phyloP scores from a whole-genome alignment of 148 eudicot genomes.

The Hydrangea macrophylla region DNA sequence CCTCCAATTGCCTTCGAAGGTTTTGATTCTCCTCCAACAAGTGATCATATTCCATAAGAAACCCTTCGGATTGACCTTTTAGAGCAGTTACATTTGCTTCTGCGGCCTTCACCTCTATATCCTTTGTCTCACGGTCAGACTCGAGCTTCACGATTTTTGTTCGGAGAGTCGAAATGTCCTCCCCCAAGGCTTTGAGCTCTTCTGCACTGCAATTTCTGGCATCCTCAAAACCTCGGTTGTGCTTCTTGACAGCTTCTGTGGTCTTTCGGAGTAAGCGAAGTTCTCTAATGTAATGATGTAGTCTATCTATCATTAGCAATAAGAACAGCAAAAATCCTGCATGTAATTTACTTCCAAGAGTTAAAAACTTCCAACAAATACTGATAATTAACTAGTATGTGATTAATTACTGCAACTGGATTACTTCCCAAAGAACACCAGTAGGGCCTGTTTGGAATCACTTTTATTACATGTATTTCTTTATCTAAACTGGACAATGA shows the following conservation, averaged over 20 bases:
- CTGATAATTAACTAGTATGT: too few relatives aligned
- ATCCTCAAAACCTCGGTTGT: constrained; percentile 5
- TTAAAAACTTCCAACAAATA: too few relatives aligned
- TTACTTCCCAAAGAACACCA: too few relatives aligned
- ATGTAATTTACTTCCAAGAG: too few relatives aligned
- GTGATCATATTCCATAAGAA: too few relatives aligned
- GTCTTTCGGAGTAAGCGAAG: constrained; percentile 14
- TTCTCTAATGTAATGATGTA: constrained; percentile 17
- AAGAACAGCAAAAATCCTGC: constrained; percentile 17
- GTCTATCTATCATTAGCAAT: constrained; percentile 8
- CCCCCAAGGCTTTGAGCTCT: constrained; percentile 13
- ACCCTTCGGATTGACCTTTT: too few relatives aligned
- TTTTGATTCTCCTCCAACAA: too few relatives aligned
- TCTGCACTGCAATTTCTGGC: not conserved
- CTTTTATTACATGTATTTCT: too few relatives aligned
- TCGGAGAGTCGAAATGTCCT: constrained; percentile 2
- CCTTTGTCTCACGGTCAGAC: constrained; percentile 1
- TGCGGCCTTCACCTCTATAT: constrained; percentile 4
- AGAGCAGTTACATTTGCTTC: not conserved
- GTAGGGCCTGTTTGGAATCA: too few relatives aligned
- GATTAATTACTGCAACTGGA: too few relatives aligned
- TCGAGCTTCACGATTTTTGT: constrained; percentile 1
- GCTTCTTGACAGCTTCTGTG: constrained; percentile 6
- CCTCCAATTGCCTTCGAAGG: too few relatives aligned
- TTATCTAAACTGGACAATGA: too few relatives aligned